Conservation (phyloP, 768 basidiomycete species). For the Xanthoconium purpureum region DNA sequence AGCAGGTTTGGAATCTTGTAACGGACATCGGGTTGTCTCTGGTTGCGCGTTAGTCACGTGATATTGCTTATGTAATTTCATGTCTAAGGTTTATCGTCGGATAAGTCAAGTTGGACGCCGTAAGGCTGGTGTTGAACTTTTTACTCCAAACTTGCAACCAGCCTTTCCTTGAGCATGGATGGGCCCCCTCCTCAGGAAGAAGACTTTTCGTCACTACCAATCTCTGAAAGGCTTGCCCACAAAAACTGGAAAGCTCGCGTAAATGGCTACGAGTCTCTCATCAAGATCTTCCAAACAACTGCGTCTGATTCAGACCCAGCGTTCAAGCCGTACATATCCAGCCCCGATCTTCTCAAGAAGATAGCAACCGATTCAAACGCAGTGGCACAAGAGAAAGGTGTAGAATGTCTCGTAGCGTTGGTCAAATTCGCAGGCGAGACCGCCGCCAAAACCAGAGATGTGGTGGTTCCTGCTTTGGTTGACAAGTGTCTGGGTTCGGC, state of each 20-base stretch:
- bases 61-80: conserved; percentile 23
- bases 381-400: conserved; percentile 96
- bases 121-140: conserved; percentile 8
- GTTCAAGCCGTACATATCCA: conserved; percentile 84
- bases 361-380: conserved; percentile 89
- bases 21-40: conserved; percentile 56
- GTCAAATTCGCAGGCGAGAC: conserved; percentile 92
- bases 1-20: conserved; percentile 56
- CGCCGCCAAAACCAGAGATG: conserved; percentile 74
- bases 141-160: conserved; percentile 9
- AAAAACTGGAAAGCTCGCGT: conserved; percentile 99
- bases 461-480: conserved; percentile 85
- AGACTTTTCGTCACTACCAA: conserved; percentile 79
- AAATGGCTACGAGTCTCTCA: conserved; percentile 85
- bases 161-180: conserved; percentile 57
- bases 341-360: conserved; percentile 77
- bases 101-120: background rate
- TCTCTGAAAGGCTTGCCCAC: conserved; percentile 80
- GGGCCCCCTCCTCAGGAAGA: conserved; percentile 90
- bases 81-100: conserved; percentile 9
- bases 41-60: conserved; percentile 37
- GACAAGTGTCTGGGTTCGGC: conserved; percentile 95
- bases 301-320: conserved; percentile 92
- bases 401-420: conserved; percentile 82
- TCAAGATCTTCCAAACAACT: conserved; percentile 83